Percentiles rank a stretch among this genome's conserved stretches.
Conservation (phyloP, 768 basidiomycete species). For the Termitomyces sp. region DNA sequence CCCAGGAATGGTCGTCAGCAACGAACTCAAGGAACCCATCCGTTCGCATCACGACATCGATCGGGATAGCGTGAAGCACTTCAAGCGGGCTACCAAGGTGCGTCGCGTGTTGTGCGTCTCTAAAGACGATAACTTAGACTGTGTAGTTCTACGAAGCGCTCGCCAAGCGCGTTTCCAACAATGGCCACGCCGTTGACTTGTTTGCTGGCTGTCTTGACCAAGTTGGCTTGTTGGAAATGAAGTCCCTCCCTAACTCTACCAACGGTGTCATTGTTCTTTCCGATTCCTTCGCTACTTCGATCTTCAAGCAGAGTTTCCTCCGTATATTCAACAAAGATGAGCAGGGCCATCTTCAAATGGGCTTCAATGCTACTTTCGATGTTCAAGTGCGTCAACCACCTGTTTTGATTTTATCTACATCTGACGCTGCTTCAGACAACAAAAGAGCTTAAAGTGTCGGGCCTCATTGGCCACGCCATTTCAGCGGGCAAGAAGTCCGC, state of each 20-base stretch:
- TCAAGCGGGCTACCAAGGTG: conserved; percentile 95
- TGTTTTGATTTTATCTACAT: no score
- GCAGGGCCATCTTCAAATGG: conserved; percentile 91
- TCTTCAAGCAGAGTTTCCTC: conserved; percentile 98
- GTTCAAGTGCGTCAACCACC: conserved; percentile 63
- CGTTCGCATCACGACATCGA: conserved; percentile 99
- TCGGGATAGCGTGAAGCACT: conserved; percentile 93
- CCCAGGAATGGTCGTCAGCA: conserved; percentile 94
- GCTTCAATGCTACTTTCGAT: conserved; percentile 98
- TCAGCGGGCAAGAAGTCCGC: conserved; percentile 95
- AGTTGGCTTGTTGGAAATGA: conserved; percentile 97
- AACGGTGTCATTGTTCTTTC: conserved; percentile 96
- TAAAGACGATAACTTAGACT: conserved; percentile 5
- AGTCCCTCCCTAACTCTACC: conserved; percentile 89
- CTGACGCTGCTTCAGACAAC: conserved; percentile 62
- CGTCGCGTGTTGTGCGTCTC: conserved; percentile 8
- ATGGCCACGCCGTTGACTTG: conserved; percentile 92
- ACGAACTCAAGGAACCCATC: conserved; percentile 95
- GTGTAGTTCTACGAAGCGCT: conserved; percentile 91
- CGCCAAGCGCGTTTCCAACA: conserved; percentile 88
- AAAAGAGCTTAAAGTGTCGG: conserved; percentile 97
- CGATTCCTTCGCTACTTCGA: conserved; percentile 95
- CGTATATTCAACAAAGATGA: conserved; percentile 91
- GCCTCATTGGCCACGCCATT: conserved; percentile 95
- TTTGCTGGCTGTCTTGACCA: conserved; percentile 98